Percentiles rank a stretch among this genome's conserved stretches.
These are phyloP conservation scores for Penstemon newberryi DNA, from an alignment of 257 asterid genomes.

Conservation along the genomic window DNA sequence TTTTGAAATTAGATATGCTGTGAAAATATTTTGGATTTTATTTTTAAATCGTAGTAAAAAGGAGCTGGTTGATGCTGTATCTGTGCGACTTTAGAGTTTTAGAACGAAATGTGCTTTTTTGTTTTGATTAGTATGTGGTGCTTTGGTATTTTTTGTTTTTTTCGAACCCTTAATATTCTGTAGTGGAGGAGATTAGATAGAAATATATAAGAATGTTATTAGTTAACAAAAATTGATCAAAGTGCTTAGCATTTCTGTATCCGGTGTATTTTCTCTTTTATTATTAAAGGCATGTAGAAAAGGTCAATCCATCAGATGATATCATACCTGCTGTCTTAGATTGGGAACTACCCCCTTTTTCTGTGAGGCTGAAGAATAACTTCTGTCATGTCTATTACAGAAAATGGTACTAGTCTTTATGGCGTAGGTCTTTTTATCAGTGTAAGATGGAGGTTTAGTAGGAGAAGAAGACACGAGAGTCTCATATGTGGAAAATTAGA, in stretches of 20 bases:
- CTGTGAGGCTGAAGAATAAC: background rate
- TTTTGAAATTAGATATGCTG: background rate
- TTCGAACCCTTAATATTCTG: background rate
- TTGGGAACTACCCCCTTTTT: background rate
- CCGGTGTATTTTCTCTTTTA: background rate
- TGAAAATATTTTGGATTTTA: too few species aligned
- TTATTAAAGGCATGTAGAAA: background rate
- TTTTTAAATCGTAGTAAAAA: background rate
- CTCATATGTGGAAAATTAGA: background rate
- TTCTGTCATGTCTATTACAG: background rate
- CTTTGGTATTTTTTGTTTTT: background rate
- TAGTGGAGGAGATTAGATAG: background rate
- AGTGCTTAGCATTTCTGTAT: background rate
- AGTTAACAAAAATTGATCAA: background rate
- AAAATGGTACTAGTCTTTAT: background rate
- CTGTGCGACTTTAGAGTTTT: conserved; percentile 1
- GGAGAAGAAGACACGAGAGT: background rate
- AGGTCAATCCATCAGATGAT: background rate
- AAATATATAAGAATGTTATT: background rate
- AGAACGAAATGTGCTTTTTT: background rate
- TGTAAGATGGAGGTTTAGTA: background rate
- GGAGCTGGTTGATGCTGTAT: conserved; percentile 19
- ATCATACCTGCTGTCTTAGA: background rate
- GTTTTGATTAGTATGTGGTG: background rate
- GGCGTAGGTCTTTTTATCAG: too few species aligned